Evolutionary conservation across 1,284 basidiomycete species (phyloP), one percentile per base, ranked within the genome.

Genomic region (Termitomyces sp.): DNA sequence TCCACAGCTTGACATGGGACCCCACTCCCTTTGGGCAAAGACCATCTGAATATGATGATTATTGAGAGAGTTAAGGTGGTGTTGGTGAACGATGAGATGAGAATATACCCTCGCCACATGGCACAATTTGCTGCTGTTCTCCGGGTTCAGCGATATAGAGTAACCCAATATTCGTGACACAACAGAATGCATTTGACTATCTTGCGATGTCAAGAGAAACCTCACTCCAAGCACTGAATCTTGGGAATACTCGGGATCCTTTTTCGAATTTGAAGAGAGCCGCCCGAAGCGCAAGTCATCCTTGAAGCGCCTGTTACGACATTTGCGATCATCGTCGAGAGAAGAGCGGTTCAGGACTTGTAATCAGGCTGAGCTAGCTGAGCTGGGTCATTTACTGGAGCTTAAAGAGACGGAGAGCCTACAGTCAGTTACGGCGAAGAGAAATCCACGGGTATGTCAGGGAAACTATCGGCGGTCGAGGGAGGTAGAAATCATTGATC

Each of bases 401-500:
- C 26, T 58, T 19, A 49, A 55, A 16, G 53, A 49, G 39, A 45
- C 54, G 8, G 57, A 57, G 40, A 56, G 53, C 14, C 30, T 59
- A 35, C 50, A 53, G 28, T 48, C 50, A 5, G 58, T 58, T 16
- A 34, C 44, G 10, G 58, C 56, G 38, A 48, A 58, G 46, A 53
- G 49, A 34, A 45, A 46, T 19, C 40, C 49, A 26, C 48, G 41
- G n/a, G 37, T 56, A 21, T 61, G 46, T 43, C 33, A 37, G 31
- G 56, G 51, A n/a, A 49, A 37, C 10, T 38, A 52, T 33, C 41
- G 47, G 7, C 44, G 33, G 28, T 56, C 58, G 28, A 57, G 54
- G n/a, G 49, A 57, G 38, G 56, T 50, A 14, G 61, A 62, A 31
- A 59, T 62, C n/a, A 46, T 61, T 30, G 58, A 61, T 56, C 58